Evolutionary conservation across 495 filamentous ascomycete species (phyloP).

Genomic region (Penicillium dipodomyicola): DNA sequence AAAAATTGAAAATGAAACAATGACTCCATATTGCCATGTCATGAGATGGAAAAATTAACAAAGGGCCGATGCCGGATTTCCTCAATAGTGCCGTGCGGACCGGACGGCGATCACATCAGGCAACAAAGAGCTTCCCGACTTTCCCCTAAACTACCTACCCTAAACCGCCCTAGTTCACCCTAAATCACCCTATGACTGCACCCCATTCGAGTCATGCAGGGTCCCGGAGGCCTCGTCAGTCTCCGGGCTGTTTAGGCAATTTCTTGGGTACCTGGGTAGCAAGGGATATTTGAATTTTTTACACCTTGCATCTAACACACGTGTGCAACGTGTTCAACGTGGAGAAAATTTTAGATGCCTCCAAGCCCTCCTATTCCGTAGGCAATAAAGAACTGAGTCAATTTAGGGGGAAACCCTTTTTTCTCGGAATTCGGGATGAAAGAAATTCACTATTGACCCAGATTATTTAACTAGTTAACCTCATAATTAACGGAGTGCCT

Average conservation of each 20-base stretch:
- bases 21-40: not conserved
- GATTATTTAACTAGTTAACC: not conserved
- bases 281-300: not conserved
- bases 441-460: constrained; percentile 1
- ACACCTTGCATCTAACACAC: constrained; percentile 6
- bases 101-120: constrained; percentile 28
- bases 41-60: not conserved
- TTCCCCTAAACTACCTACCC: not conserved
- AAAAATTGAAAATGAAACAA: not conserved
- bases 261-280: constrained; percentile 1
- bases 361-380: not conserved
- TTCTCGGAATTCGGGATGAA: not conserved
- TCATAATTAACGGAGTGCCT: constrained; percentile 1
- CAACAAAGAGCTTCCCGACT: constrained; percentile 12
- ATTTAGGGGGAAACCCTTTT: not conserved
- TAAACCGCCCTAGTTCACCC: not conserved
- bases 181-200: not conserved
- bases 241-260: constrained; percentile 6
- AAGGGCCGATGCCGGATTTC: constrained; percentile 19
- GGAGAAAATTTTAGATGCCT: not conserved
- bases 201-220: constrained; percentile 4
- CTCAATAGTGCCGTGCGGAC: constrained; percentile 21
- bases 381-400: constrained; percentile 1
- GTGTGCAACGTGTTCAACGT: constrained; percentile 3
- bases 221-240: constrained; percentile 10